These are phyloP conservation scores for Meripilus lineatus DNA, from an alignment of 1,284 basidiomycete genomes.

Conservation along the genomic window DNA sequence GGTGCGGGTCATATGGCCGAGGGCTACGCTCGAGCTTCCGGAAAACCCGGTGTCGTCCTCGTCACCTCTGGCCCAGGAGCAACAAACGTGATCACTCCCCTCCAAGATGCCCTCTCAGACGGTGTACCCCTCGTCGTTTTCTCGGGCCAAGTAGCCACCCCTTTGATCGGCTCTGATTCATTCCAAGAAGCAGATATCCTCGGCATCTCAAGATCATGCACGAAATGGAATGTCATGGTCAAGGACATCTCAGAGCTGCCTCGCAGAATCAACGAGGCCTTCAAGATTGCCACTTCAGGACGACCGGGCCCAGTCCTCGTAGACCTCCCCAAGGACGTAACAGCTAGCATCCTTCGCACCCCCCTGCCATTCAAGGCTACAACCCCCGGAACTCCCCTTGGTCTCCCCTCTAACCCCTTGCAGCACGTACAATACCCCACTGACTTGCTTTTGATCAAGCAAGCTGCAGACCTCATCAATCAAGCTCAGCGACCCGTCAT, in stretches of 20 bases:
- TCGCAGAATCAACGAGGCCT: conserved; percentile 96
- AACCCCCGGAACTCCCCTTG: conserved; percentile 77
- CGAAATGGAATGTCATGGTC: conserved; percentile 99
- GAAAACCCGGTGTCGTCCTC: conserved; percentile 95
- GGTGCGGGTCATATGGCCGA: conserved; percentile 99
- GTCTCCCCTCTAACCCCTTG: conserved; percentile 75
- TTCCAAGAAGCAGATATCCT: conserved; percentile 98
- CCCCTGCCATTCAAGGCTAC: conserved; percentile 87
- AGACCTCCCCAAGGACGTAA: conserved; percentile 97
- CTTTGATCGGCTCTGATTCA: conserved; percentile 95
- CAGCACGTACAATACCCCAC: conserved; percentile 46
- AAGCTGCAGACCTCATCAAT: conserved; percentile 90
- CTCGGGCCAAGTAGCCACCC: conserved; percentile 95
- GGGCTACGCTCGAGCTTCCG: conserved; percentile 96
- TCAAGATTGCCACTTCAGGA: conserved; percentile 97
- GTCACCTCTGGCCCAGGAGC: conserved; percentile 98
- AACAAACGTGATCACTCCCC: conserved; percentile 96
- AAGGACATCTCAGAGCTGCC: conserved; percentile 96
- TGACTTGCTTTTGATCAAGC: conserved; percentile 67
- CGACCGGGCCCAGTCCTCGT: conserved; percentile 97
- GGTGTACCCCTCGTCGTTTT: conserved; percentile 96
- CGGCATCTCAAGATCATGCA: conserved; percentile 95
- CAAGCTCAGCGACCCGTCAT: conserved; percentile 88
- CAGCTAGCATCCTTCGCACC: conserved; percentile 84
- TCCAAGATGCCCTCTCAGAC: conserved; percentile 96